Evolutionary conservation across 164 flowering plant species (phyloP), one percentile per base, ranked within the genome.

Genomic region (Magnolia changhungtana): DNA sequence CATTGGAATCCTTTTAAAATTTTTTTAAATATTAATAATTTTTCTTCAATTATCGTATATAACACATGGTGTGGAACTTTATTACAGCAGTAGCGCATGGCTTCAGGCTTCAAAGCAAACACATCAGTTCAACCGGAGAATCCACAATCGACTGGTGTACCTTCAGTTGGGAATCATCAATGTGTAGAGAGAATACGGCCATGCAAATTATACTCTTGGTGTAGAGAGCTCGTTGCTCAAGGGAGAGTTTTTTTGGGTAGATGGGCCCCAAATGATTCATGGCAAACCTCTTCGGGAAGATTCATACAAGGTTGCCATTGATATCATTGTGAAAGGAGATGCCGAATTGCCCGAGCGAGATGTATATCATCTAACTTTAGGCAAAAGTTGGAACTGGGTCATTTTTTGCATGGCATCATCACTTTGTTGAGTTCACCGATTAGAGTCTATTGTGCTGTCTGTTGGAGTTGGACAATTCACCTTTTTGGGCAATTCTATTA

Each of bases 331-430:
- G 18, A 63, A 67, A 67, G 37, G 69, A 67, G 69, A 23, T 67
- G 69, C 2, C 49, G 37, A 67, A 67, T 67, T 67, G 69, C 69
- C 69, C 5, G 27, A 67, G 21, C 69, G 45, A 67, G 49, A 67
- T 1, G 37, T 19, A n/a, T 67, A 67, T 67, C 69, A 67, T 67
- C 21, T 14, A 2, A 67, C 69, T 23, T 67, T 67, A 67, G 69
- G 69, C 7, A n/a, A 45, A 67, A 67, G 69, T 67, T 67, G 69
- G 69, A 67, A 67, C 5, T 10, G 69, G 69, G 23, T 67, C 69
- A 67, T 67, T 21, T 67, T 45, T 67, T 7, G 69, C 69, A 67
- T 67, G 69, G 37, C 69, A 21, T 27, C 21, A n/a, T 20, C 20
- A 16, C 23, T 14, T 67, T 67, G 23, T 24, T 11, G 13, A 1